Percentiles rank a stretch among this genome's conserved stretches.
These are phyloP conservation scores for Cytospora chrysosperma DNA, from an alignment of 2,329 filamentous ascomycete genomes.

Conservation along the genomic window DNA sequence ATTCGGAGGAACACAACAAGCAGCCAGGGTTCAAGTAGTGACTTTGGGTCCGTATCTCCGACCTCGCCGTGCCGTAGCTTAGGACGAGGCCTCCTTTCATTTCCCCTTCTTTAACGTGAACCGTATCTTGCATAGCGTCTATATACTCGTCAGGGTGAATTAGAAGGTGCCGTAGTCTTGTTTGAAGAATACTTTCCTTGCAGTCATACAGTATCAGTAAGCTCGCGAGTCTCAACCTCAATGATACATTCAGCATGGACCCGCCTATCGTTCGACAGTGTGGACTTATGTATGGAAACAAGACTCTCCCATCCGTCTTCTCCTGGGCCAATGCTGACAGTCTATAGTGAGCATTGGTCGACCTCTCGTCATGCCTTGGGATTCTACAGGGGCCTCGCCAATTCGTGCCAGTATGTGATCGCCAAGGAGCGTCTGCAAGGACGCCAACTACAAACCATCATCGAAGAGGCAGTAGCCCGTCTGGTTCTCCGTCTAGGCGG, in stretches of 20 bases:
- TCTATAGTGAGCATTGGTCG: slow-evolving; percentile 43
- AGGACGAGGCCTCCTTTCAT: background rate
- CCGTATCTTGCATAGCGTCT: background rate
- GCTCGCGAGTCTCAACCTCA: background rate
- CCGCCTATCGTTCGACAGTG: slow-evolving; percentile 24
- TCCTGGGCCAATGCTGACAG: slow-evolving; percentile 1
- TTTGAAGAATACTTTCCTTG: background rate
- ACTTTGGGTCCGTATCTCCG: background rate
- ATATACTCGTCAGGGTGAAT: background rate
- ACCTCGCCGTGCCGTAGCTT: background rate
- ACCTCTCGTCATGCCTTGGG: slow-evolving; percentile 47
- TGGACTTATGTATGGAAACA: slow-evolving; percentile 18
- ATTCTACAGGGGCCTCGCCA: slow-evolving; percentile 46
- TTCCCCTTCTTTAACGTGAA: background rate
- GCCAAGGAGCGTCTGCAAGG: slow-evolving; percentile 20
- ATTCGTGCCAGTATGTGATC: slow-evolving; percentile 44
- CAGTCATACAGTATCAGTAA: background rate
- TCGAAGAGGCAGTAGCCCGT: slow-evolving; percentile 40
- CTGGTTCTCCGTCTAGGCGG: slow-evolving; percentile 46
- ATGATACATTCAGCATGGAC: background rate
- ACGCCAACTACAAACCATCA: slow-evolving; percentile 24
- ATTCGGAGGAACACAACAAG: no score
- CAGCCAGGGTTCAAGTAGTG: background rate
- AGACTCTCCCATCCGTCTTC: background rate
- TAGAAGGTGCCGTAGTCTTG: background rate